Evolutionary conservation across 768 basidiomycete genomes (phyloP).

Genomic region (Phylloporus sp.): DNA sequence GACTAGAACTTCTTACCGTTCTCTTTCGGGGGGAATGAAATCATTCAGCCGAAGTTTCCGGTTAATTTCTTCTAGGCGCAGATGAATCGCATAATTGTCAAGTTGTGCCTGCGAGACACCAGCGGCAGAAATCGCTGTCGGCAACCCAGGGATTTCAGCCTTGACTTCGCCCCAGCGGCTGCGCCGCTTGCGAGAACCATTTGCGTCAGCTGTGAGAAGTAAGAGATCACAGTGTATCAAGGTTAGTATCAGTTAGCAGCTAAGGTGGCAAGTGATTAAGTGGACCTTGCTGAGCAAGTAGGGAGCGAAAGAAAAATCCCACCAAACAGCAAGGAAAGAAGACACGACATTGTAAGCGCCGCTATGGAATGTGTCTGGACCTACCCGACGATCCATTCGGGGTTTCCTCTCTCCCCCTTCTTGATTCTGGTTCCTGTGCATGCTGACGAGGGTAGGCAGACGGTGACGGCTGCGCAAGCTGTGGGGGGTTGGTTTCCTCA

Average conservation of each 20-base stretch:
- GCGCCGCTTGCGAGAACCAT: slow-evolving; percentile 89
- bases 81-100: slow-evolving; percentile 95
- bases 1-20: slow-evolving; percentile 50
- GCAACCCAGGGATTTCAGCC: slow-evolving; percentile 86
- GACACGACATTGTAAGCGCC: slow-evolving; percentile 37
- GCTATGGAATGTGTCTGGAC: slow-evolving; percentile 39
- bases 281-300: slow-evolving; percentile 28
- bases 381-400: slow-evolving; percentile 74
- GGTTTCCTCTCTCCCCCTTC: slow-evolving; percentile 66
- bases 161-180: slow-evolving; percentile 98
- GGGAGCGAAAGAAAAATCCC: slow-evolving; percentile 25
- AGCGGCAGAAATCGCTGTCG: slow-evolving; percentile 88
- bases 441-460: slow-evolving; percentile 75
- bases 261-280: slow-evolving; percentile 34
- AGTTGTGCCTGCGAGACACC: slow-evolving; percentile 95
- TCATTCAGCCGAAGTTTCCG: slow-evolving; percentile 91
- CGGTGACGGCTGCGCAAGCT: slow-evolving; percentile 83
- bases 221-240: slow-evolving; percentile 38
- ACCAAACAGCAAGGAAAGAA: slow-evolving; percentile 35
- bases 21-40: slow-evolving; percentile 91
- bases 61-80: slow-evolving; percentile 96
- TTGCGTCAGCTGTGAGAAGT: slow-evolving; percentile 65
- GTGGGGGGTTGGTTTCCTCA: slow-evolving; percentile 79
- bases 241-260: slow-evolving; percentile 55
- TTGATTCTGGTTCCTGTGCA: slow-evolving; percentile 53